These are phyloP conservation scores for Termitomyces sp. DNA, from an alignment of 768 basidiomycete genomes.

Conservation along the genomic window DNA sequence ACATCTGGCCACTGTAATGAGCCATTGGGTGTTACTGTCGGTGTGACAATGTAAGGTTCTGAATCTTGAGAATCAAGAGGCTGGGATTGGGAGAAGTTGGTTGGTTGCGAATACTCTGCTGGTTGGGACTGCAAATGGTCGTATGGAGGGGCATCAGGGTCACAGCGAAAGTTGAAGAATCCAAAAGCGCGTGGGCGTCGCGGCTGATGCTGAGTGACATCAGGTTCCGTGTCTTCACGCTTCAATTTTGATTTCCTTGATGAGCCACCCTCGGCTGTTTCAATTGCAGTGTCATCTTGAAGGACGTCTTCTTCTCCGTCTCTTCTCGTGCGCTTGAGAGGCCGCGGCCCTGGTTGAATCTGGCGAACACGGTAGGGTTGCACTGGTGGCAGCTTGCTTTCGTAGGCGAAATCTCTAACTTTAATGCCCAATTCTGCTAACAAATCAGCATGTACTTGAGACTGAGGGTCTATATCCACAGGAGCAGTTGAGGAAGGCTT, in stretches of 20 bases:
- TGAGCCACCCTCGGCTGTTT: background rate
- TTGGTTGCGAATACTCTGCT: constrained; percentile 17
- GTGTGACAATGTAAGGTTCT: constrained; percentile 43
- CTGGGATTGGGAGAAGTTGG: constrained; percentile 18
- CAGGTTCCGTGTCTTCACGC: constrained; percentile 28
- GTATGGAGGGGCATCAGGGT: constrained; percentile 1
- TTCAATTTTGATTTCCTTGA: constrained; percentile 23
- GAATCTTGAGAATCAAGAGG: constrained; percentile 38
- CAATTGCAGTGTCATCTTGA: background rate
- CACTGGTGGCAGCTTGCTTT: constrained; percentile 59
- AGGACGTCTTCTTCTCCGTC: constrained; percentile 16
- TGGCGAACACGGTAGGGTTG: constrained; percentile 44
- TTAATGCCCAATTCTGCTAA: constrained; percentile 32
- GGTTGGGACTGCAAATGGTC: background rate
- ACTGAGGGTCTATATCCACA: constrained; percentile 20
- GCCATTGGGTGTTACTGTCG: constrained; percentile 49
- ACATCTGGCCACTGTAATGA: constrained; percentile 37
- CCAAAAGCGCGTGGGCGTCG: constrained; percentile 17
- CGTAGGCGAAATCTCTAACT: constrained; percentile 64
- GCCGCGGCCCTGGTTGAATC: constrained; percentile 35
- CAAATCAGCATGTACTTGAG: constrained; percentile 12
- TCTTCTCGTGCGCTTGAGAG: constrained; percentile 22
- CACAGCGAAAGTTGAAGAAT: constrained; percentile 18
- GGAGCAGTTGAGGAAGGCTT: constrained; percentile 15
- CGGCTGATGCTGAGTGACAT: constrained; percentile 12